Conservation (phyloP, 2,329 filamentous ascomycete species). For the Chrysoporthe austroafricana region DNA sequence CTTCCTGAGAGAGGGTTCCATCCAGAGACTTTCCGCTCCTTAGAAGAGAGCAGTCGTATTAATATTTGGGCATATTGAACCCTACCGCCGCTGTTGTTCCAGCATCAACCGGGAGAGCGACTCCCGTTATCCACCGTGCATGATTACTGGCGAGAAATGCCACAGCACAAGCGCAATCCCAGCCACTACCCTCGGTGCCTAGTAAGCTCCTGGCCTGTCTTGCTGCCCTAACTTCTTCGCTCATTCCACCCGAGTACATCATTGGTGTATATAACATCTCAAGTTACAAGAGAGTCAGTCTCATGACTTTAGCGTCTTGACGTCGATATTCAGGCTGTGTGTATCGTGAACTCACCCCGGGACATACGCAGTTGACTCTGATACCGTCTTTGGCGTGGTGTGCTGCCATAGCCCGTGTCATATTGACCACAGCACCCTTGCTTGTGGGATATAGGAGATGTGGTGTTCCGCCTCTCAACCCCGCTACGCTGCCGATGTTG, state of each 20-base stretch:
- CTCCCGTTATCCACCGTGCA: slow-evolving; percentile 49
- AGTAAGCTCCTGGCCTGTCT: slow-evolving; percentile 45
- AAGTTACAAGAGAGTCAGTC: not conserved
- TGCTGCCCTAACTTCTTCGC: slow-evolving; percentile 41
- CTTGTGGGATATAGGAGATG: slow-evolving; percentile 51
- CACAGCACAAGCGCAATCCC: slow-evolving; percentile 47
- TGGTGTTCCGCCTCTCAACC: slow-evolving; percentile 51
- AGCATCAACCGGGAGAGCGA: slow-evolving; percentile 46
- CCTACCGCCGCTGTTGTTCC: slow-evolving; percentile 40
- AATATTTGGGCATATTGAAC: not conserved
- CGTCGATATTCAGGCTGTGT: no score
- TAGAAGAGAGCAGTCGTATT: not conserved
- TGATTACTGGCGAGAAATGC: slow-evolving; percentile 46
- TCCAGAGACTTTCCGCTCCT: not conserved
- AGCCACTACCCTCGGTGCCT: slow-evolving; percentile 47
- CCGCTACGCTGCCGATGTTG: slow-evolving; percentile 67
- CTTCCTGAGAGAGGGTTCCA: no score
- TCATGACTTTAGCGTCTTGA: not conserved
- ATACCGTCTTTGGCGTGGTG: slow-evolving; percentile 51
- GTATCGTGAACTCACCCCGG: slow-evolving; percentile 38
- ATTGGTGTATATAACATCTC: slow-evolving; percentile 53
- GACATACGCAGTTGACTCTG: slow-evolving; percentile 54
- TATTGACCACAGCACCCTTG: slow-evolving; percentile 54
- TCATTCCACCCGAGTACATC: slow-evolving; percentile 47
- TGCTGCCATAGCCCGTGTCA: slow-evolving; percentile 56